phyloP scores from a whole-genome alignment of 352 stramenopile genomes.

The Pythium apleroticum region DNA sequence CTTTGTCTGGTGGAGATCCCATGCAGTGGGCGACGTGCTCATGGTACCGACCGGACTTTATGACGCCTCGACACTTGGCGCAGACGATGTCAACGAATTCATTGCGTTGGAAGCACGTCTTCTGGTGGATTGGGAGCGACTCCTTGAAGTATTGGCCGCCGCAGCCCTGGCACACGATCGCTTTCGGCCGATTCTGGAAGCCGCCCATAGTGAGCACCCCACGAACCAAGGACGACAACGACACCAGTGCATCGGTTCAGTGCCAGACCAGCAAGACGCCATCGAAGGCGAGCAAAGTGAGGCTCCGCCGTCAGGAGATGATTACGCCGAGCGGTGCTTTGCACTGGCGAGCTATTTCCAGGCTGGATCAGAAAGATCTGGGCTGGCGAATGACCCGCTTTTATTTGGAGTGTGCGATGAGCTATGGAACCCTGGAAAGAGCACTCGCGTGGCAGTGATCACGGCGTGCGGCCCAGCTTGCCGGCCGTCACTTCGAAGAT shows the following conservation, averaged over 20 bases:
- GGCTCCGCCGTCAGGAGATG: no score
- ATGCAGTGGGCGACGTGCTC: constrained; percentile 13
- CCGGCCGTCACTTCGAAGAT: neutral
- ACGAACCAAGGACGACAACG: neutral
- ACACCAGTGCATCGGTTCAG: neutral
- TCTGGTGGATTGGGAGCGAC: constrained; percentile 73
- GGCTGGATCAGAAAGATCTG: neutral
- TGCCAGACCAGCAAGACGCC: neutral
- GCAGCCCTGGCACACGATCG: constrained; percentile 42
- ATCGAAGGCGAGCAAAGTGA: no score
- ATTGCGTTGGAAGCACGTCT: constrained; percentile 67
- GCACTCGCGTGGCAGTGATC: neutral
- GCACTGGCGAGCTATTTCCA: neutral
- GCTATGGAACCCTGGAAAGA: no score
- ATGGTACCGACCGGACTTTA: constrained; percentile 33
- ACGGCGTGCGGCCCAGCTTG: neutral
- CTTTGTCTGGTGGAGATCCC: neutral
- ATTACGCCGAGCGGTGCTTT: neutral
- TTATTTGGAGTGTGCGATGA: neutral
- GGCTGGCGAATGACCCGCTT: neutral
- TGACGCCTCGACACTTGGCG: constrained; percentile 30
- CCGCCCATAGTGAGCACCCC: neutral
- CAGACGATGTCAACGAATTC: constrained; percentile 52
- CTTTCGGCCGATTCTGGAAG: constrained; percentile 12
- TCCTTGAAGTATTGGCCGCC: constrained; percentile 56